Evolutionary conservation across 768 basidiomycete species (phyloP).

Genomic region (Cantharellus anzutake): DNA sequence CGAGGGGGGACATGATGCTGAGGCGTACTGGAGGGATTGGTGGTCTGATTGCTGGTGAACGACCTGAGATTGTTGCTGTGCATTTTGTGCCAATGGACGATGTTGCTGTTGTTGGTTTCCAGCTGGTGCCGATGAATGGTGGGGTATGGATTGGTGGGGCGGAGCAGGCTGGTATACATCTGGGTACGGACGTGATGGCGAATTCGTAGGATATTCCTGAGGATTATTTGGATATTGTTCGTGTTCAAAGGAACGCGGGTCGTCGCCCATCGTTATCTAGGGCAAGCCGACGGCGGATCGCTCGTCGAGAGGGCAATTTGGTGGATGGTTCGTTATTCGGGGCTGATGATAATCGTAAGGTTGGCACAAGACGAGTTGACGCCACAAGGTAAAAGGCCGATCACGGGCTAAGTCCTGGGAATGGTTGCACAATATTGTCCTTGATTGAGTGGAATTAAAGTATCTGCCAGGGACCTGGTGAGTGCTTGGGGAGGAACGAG

Average conservation of each 20-base stretch:
- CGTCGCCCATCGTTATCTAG: not conserved
- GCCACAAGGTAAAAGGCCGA: too few species aligned
- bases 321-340: too few species aligned
- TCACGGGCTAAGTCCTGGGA: too few species aligned
- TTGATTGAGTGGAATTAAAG: too few species aligned
- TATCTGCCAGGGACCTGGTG: too few species aligned
- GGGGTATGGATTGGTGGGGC: not conserved
- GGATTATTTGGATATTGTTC: not conserved
- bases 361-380: too few species aligned
- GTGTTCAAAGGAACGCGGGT: not conserved
- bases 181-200: not conserved
- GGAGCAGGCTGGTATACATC: not conserved
- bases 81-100: not conserved
- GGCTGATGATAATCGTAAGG: too few species aligned
- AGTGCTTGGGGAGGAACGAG: too few species aligned
- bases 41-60: not conserved
- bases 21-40: not conserved
- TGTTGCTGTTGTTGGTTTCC: not conserved
- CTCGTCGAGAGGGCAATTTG: too few species aligned
- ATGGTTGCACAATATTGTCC: too few species aligned
- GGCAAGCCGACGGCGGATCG: not conserved
- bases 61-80: not conserved
- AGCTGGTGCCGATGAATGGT: not conserved
- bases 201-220: not conserved
- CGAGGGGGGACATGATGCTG: not conserved